Evolutionary conservation across 495 filamentous ascomycete species (phyloP).

Genomic region (Hypoxylon crocopeplum): DNA sequence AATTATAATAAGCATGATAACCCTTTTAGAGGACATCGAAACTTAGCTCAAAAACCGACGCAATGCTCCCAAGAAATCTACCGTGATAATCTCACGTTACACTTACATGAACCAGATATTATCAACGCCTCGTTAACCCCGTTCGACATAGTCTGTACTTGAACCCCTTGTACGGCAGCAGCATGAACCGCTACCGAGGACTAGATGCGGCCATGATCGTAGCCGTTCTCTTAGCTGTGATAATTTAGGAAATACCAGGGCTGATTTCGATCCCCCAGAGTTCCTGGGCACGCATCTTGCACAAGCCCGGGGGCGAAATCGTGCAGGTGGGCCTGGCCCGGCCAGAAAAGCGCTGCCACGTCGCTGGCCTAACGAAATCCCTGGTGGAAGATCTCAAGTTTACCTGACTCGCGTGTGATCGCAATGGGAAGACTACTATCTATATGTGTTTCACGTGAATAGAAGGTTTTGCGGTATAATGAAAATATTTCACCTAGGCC

Average conservation of each 20-base stretch:
- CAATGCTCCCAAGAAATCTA: neutral
- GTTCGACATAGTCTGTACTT: conserved; percentile 13
- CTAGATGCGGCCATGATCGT: conserved; percentile 25
- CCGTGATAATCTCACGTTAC: conserved; percentile 17
- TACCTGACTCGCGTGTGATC: conserved; percentile 34
- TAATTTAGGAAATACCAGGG: conserved; percentile 26
- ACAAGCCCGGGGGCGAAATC: conserved; percentile 37
- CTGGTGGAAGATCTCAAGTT: conserved; percentile 34
- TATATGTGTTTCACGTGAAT: conserved; percentile 32
- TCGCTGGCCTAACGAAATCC: conserved; percentile 31
- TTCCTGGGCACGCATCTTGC: conserved; percentile 32
- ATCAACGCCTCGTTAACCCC: conserved; percentile 3
- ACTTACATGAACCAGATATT: conserved; percentile 3
- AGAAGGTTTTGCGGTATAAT: conserved; percentile 15
- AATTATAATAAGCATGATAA: neutral
- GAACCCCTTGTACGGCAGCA: conserved; percentile 10
- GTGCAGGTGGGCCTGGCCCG: conserved; percentile 35
- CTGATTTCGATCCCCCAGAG: conserved; percentile 26
- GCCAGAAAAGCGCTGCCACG: conserved; percentile 37
- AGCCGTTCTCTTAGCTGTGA: conserved; percentile 3
- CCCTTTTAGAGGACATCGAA: neutral
- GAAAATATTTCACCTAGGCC: conserved; percentile 20
- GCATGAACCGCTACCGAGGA: conserved; percentile 23
- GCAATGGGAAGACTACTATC: conserved; percentile 6
- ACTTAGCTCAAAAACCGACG: neutral